Percentiles rank a stretch among this genome's conserved stretches.
Evolutionary conservation across 2,329 filamentous ascomycete genomes (phyloP).

Genomic region (Paraphaeosphaeria sporulosa): DNA sequence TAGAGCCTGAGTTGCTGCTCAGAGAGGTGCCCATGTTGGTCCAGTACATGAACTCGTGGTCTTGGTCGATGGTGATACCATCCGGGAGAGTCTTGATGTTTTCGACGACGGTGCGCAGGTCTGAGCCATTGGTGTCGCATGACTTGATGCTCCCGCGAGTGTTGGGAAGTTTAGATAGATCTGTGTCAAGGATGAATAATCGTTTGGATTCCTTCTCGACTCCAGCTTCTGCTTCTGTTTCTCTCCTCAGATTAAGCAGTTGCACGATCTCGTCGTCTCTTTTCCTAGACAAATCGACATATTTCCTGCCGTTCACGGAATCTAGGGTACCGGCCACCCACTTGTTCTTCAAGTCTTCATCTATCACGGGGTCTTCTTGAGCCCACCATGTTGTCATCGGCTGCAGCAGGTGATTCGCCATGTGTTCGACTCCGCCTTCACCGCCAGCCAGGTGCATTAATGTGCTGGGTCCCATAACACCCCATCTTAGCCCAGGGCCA

Average conservation of each 20-base stretch:
- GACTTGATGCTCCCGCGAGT: constrained; percentile 26
- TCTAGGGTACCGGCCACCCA: constrained; percentile 25
- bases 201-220: constrained; percentile 13
- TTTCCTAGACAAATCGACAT: constrained; percentile 21
- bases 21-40: constrained; percentile 24
- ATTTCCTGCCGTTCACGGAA: constrained; percentile 18
- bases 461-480: constrained; percentile 25
- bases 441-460: constrained; percentile 27
- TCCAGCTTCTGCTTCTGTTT: constrained; percentile 22
- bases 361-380: constrained; percentile 19
- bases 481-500: constrained; percentile 27
- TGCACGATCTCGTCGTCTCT: constrained; percentile 25
- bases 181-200: constrained; percentile 20
- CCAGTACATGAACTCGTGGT: constrained; percentile 35
- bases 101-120: constrained; percentile 12
- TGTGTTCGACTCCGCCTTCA: constrained; percentile 26
- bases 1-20: constrained; percentile 50
- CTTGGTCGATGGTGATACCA: constrained; percentile 31
- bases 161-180: constrained; percentile 4
- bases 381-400: constrained; percentile 31
- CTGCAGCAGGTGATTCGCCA: constrained; percentile 24
- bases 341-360: constrained; percentile 26
- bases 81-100: constrained; percentile 27
- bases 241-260: constrained; percentile 21
- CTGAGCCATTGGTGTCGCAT: constrained; percentile 20